Evolutionary conservation across 2,329 filamentous ascomycete species (phyloP).

Genomic region (Hansfordia pulvinata): DNA sequence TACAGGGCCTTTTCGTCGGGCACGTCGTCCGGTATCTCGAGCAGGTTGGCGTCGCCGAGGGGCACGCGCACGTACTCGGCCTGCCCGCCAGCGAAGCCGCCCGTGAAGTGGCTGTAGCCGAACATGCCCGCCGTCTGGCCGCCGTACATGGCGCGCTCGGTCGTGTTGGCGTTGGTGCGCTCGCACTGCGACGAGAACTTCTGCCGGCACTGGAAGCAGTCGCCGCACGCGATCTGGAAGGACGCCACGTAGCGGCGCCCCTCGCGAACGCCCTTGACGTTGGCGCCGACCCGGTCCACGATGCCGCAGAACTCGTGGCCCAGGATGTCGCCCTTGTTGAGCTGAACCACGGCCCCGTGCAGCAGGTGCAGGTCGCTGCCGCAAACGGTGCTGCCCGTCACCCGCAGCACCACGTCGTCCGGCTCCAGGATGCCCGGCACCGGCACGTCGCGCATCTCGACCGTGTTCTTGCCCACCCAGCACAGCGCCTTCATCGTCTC

Average conservation of each 20-base stretch:
- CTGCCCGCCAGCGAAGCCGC: conserved; percentile 78
- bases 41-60: conserved; percentile 65
- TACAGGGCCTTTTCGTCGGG: conserved; percentile 77
- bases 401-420: conserved; percentile 65
- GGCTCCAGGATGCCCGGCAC: conserved; percentile 62
- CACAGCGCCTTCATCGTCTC: conserved; percentile 67
- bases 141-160: conserved; percentile 65
- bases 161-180: conserved; percentile 61
- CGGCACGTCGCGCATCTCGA: conserved; percentile 53
- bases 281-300: conserved; percentile 40
- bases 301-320: conserved; percentile 49
- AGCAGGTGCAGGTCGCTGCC: conserved; percentile 46
- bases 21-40: conserved; percentile 64
- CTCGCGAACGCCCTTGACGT: conserved; percentile 35
- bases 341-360: conserved; percentile 41
- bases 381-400: conserved; percentile 51
- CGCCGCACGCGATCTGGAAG: conserved; percentile 68
- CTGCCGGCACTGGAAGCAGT: conserved; percentile 66
- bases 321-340: conserved; percentile 52
- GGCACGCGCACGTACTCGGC: conserved; percentile 79
- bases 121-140: conserved; percentile 62
- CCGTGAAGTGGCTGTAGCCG: conserved; percentile 66
- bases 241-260: conserved; percentile 67
- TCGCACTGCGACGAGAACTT: conserved; percentile 72
- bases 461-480: conserved; percentile 73